Evolutionary conservation across 768 basidiomycete genomes (phyloP).

Genomic region (Suillus ampliporus): DNA sequence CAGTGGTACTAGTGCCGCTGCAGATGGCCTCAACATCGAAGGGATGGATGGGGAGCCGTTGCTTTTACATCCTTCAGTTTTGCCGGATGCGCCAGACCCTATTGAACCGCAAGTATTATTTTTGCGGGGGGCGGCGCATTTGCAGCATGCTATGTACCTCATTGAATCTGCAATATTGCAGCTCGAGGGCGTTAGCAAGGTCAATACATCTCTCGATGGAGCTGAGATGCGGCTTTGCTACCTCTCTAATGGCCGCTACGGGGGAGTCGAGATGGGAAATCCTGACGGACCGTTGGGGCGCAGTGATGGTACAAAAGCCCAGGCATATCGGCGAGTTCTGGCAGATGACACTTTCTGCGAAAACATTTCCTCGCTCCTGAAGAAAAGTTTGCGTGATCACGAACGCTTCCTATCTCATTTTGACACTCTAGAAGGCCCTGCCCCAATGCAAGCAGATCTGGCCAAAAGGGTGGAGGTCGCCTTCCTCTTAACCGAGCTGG

Average conservation of each 20-base stretch:
- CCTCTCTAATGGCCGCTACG: conserved; percentile 75
- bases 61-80: conserved; percentile 71
- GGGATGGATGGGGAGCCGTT: conserved; percentile 55
- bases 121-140: conserved; percentile 80
- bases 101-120: conserved; percentile 87
- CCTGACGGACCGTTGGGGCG: conserved; percentile 78
- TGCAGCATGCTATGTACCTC: conserved; percentile 77
- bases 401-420: conserved; percentile 86
- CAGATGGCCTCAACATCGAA: conserved; percentile 48
- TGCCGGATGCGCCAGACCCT: conserved; percentile 83
- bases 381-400: conserved; percentile 83
- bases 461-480: conserved; percentile 67
- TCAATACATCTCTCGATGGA: conserved; percentile 59
- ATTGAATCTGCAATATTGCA: conserved; percentile 76
- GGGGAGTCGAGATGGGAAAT: conserved; percentile 86
- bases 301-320: conserved; percentile 59
- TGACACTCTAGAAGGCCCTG: conserved; percentile 65
- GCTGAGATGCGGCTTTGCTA: conserved; percentile 80
- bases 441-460: conserved; percentile 40
- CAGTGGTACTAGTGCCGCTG: conserved; percentile 61
- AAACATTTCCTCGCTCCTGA: conserved; percentile 61
- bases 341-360: conserved; percentile 62
- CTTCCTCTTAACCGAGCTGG: conserved; percentile 68
- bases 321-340: conserved; percentile 67
- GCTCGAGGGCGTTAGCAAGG: conserved; percentile 72